Evolutionary conservation across 371 early-diverging fungal genomes (phyloP).

Genomic region (Mucor velutinosus): DNA sequence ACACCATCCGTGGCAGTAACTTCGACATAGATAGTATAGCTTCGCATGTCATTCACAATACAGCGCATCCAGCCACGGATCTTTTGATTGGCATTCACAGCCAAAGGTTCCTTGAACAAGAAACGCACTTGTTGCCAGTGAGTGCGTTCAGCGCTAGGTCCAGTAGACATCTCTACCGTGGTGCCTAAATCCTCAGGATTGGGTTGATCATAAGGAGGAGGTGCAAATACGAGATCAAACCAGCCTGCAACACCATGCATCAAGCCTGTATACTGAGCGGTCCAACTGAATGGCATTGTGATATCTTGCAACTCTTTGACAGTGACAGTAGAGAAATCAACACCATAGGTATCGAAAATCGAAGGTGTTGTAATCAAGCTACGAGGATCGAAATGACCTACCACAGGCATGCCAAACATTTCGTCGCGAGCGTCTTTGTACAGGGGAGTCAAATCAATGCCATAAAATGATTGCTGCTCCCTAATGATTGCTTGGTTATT

Average conservation of each 20-base stretch:
- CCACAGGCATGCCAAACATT: constrained; percentile 90
- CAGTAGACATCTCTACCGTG: constrained; percentile 75
- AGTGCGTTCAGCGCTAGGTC: constrained; percentile 84
- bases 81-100: constrained; percentile 88
- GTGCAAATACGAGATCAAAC: constrained; percentile 89
- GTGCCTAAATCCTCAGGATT: constrained; percentile 26
- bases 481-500: constrained; percentile 12
- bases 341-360: constrained; percentile 48
- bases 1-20: constrained; percentile 52
- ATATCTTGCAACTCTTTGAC: constrained; percentile 79
- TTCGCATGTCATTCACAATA: constrained; percentile 88
- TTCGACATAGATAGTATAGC: constrained; percentile 81
- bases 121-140: constrained; percentile 99
- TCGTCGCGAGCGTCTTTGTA: constrained; percentile 83
- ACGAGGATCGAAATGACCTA: constrained; percentile 91
- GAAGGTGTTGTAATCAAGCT: constrained; percentile 74
- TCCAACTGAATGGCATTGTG: constrained; percentile 85
- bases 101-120: constrained; percentile 91
- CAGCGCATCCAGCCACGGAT: constrained; percentile 87
- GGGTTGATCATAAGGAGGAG: constrained; percentile 41
- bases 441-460: constrained; percentile 89
- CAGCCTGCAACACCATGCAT: constrained; percentile 97
- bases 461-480: constrained; percentile 88
- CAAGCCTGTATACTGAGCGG: constrained; percentile 81
- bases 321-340: constrained; percentile 87